Evolutionary conservation across 2,329 filamentous ascomycete genomes (phyloP), one percentile per base, ranked within the genome.

Genomic region (Microdochium nivale): DNA sequence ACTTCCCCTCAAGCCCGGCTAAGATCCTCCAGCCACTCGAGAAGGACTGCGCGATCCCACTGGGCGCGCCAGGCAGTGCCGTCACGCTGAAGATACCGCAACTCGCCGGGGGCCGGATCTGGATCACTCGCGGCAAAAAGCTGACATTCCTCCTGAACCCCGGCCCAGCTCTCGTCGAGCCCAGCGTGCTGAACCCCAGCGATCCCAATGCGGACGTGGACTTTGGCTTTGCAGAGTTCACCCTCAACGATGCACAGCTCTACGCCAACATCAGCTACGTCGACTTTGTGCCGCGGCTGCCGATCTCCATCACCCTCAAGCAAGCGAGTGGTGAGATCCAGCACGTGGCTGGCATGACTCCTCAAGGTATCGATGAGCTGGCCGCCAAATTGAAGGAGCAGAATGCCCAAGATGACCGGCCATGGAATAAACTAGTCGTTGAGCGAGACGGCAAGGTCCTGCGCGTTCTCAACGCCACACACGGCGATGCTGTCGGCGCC

Each of bases 261-360:
- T 84, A 79, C 58, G 80, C 78, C 52, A 84, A 84, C 55, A 84
- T 87, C 66, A 80, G 73, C 61, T 81, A 84, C 61, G 83, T 87
- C 44, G 83, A 87, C 65, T 87, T 87, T 61, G 77, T 85, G 4
- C 55, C 68, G 33, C 68, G 70, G n/a, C 60, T 81, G 59, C 79
- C 80, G 4, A 73, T 83, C 25, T 70, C 76, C 1, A 65, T 83
- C 55, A 71, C 72, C 3, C 67, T 83, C 11, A 67, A 69, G 43
- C 72, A 68, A 4, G 61, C 58, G 1, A 63, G 66, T 14, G 74
- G 74, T n/a, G 60, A 54, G 1, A 68, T 70, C 2, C 74, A 80
- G 58, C 67, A 72, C 44, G 70, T 86, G n/a, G 67, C 71, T 1
- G 86, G 86, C 8, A 78, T 87, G 69, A 65, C 71, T 0, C 55